phyloP scores from a whole-genome alignment of 345 rosid genomes.

The Citrus unshiu region DNA sequence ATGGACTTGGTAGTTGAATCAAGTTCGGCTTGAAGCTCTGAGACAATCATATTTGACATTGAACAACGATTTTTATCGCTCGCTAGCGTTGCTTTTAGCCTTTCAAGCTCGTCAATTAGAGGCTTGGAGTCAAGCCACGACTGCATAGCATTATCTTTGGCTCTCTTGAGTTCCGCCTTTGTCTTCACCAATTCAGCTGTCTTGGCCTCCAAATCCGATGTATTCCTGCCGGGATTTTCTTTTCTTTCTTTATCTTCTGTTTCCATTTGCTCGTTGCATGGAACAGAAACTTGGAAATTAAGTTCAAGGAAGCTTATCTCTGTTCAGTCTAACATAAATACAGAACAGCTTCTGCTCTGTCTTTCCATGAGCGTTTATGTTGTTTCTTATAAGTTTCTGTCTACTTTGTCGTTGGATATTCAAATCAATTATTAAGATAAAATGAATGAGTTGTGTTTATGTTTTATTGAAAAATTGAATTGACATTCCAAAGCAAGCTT shows the following conservation, averaged over 20 bases:
- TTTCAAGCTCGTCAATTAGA: slow-evolving; percentile 52
- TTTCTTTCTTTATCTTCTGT: background rate
- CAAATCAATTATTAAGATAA: background rate
- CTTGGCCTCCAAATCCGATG: slow-evolving; percentile 14
- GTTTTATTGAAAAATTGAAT: background rate
- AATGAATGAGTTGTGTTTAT: background rate
- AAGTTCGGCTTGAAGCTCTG: slow-evolving; percentile 39
- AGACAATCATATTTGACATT: slow-evolving; percentile 21
- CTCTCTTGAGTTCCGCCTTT: slow-evolving; percentile 34
- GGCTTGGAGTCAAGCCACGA: slow-evolving; percentile 62
- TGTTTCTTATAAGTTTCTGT: background rate
- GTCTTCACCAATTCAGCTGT: slow-evolving; percentile 29
- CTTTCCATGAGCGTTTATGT: background rate
- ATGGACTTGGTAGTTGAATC: slow-evolving; percentile 17
- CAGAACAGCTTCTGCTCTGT: background rate
- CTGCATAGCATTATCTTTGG: slow-evolving; percentile 39
- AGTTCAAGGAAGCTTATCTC: background rate
- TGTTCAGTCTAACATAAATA: background rate
- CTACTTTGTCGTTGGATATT: background rate
- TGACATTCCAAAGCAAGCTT: slow-evolving; percentile 10
- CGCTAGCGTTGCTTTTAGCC: slow-evolving; percentile 30
- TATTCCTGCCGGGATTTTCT: background rate
- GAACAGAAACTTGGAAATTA: background rate
- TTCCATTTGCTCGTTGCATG: slow-evolving; percentile 1
- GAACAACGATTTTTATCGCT: slow-evolving; percentile 32